Conservation (phyloP, 1,139 yeast genomes). For the Yamadazyma triangularis region DNA sequence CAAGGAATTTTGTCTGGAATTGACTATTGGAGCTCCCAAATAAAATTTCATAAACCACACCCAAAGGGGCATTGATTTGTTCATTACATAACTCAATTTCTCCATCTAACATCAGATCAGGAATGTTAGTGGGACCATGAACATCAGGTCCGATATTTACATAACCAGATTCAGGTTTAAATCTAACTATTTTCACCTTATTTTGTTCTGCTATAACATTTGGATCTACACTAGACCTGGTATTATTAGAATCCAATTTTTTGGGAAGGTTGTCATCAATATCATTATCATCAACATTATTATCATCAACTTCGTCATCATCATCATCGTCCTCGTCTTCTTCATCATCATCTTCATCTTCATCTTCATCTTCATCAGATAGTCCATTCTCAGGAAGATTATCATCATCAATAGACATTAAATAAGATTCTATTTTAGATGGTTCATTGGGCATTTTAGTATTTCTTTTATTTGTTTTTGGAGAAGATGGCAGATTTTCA, state of each 20-base stretch:
- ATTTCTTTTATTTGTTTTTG: conserved; percentile 8
- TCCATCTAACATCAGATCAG: conserved; percentile 15
- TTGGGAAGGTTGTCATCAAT: conserved; percentile 5
- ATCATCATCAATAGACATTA: conserved; percentile 32
- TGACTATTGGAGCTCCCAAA: conserved; percentile 39
- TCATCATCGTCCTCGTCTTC: conserved; percentile 6
- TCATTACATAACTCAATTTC: conserved; percentile 35
- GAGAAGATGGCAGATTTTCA: no score
- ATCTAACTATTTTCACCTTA: conserved; percentile 16
- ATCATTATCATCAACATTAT: conserved; percentile 3
- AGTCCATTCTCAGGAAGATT: no score
- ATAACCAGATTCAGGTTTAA: conserved; percentile 30
- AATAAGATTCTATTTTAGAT: conserved; percentile 22
- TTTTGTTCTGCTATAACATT: conserved; percentile 4
- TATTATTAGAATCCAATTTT: no score
- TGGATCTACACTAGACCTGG: no score
- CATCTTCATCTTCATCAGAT: conserved; percentile 13
- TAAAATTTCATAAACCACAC: conserved; percentile 42
- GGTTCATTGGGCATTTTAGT: conserved; percentile 3
- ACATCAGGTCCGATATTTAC: conserved; percentile 34
- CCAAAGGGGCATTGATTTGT: conserved; percentile 42
- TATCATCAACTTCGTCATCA: conserved; percentile 8
- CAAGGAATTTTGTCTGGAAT: conserved; percentile 39
- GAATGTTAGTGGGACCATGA: conserved; percentile 30
- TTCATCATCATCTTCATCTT: conserved; percentile 11